A percentile compares a stretch with the other conserved stretches of the same genome.
These are phyloP conservation scores for Stagonosporopsis vannaccii DNA, from an alignment of 2,329 filamentous ascomycete genomes.

Conservation along the genomic window DNA sequence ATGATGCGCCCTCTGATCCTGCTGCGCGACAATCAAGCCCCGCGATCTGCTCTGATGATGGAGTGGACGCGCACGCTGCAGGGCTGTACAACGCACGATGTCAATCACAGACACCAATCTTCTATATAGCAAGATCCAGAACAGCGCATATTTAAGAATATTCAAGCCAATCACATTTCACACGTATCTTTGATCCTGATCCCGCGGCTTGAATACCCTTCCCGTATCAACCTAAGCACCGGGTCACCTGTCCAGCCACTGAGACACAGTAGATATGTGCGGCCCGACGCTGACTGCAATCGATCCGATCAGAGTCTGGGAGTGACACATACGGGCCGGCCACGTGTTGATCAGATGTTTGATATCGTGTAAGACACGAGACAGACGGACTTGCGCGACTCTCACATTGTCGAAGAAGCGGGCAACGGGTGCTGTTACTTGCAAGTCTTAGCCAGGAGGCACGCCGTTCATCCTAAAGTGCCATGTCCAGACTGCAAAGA, in stretches of 20 bases:
- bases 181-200: not conserved
- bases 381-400: not conserved
- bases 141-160: not conserved
- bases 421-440: not conserved
- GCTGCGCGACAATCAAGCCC: not conserved
- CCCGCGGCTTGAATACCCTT: not conserved
- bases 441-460: not conserved
- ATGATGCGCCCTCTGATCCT: constrained; percentile 1
- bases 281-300: not conserved
- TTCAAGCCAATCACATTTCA: not conserved
- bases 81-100: not conserved
- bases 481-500: too few relatives aligned
- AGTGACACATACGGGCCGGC: not conserved
- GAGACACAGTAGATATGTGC: not conserved
- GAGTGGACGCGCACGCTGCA: constrained; percentile 1
- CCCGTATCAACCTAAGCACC: not conserved
- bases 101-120: not conserved
- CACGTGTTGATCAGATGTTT: not conserved
- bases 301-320: not conserved
- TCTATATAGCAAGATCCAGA: not conserved
- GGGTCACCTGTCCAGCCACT: not conserved
- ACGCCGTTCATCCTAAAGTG: too few relatives aligned
- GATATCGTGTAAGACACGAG: not conserved
- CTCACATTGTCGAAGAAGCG: not conserved
- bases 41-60: not conserved